Percentiles rank a stretch among this genome's conserved stretches.
Conservation (phyloP, 2,329 filamentous ascomycete species). For the Metarhizium sp. region DNA sequence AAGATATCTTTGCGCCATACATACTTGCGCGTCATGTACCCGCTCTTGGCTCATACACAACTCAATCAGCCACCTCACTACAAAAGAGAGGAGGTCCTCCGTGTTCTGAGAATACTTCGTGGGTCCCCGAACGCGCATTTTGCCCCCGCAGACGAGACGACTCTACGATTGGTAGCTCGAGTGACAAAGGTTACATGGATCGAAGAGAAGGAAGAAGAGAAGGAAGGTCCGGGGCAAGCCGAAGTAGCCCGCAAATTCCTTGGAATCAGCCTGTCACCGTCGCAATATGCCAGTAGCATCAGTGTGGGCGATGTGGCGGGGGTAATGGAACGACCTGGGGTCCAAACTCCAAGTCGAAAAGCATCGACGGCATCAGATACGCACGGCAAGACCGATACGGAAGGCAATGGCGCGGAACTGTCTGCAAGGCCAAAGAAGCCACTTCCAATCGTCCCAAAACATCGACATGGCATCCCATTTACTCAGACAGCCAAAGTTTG, state of each 20-base stretch:
- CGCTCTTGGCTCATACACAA: conserved; percentile 84
- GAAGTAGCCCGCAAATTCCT: conserved; percentile 50
- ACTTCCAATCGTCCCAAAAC: conserved; percentile 45
- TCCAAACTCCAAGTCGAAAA: conserved; percentile 67
- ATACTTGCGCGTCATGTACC: conserved; percentile 86
- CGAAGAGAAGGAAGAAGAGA: conserved; percentile 27
- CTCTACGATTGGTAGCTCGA: conserved; percentile 65
- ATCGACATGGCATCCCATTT: conserved; percentile 43
- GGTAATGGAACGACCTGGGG: conserved; percentile 72
- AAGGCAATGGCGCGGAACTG: conserved; percentile 11
- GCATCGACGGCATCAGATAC: conserved; percentile 18
- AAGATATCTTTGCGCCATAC: conserved; percentile 73
- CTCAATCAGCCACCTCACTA: conserved; percentile 80
- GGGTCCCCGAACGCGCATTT: conserved; percentile 63
- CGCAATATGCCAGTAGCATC: conserved; percentile 59
- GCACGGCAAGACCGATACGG: conserved; percentile 6
- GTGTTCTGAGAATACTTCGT: conserved; percentile 61
- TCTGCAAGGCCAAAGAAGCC: conserved; percentile 32
- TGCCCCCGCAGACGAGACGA: conserved; percentile 72
- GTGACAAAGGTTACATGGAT: conserved; percentile 67
- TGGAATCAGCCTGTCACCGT: conserved; percentile 60
- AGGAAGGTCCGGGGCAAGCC: conserved; percentile 25
- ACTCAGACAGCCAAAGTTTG: conserved; percentile 21
- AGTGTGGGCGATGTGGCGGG: conserved; percentile 72
- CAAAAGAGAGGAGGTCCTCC: conserved; percentile 77